Base-by-base conservation (phyloP, 1,284 basidiomycete species). In the Ustilago cynodontis region DNA sequence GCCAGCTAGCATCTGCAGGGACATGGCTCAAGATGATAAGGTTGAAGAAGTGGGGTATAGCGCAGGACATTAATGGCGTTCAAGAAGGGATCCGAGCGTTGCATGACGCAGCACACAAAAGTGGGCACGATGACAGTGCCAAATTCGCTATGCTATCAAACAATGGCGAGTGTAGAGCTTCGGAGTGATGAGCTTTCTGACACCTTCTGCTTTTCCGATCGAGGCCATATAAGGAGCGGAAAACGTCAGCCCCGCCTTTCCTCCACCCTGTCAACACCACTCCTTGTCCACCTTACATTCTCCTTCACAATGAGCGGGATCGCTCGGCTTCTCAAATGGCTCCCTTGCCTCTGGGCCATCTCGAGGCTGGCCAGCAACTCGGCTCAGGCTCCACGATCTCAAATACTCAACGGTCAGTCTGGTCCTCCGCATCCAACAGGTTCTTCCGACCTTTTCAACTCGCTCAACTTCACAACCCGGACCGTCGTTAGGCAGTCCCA, bases 321-420 rank as follows among this genome's bases (percentile, higher is more conserved):
- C n/a, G 47, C 52, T 18, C 62, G 71, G 41, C 56, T 69, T n/a
- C 22, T 70, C 13, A 41, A 45, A 31, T 68, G 62, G 62, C 59
- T 59, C 2, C 71, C 71, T 1, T 74, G 63, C 55, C 50, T 74
- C 16, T 74, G 56, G 62, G 71, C 59, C 9, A 31, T 69, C 0
- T 69, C 62, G 10, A 63, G 29, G n/a, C 43, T 74, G 6, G 58
- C 51, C 16, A 59, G 33, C 29, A 39, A 31, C 47, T 54, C 63
- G 0, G 45, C 50, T 37, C 57, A 56, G 20, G 54, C 50, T 5
- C 55, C 41, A 10, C 45, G 65, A 8, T 31, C 58, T 8, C 65
- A 73, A 4, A 26, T 68, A 2, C 51, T 66, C 51, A 62, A 37
- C 39, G 16, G 33, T 24, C 69, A 71, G 16, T 58, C 55, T 10